A percentile compares a stretch with the other conserved stretches of the same genome.
Conservation (phyloP, 371 early-diverging fungal genomes). For the Mortierella sp. region DNA sequence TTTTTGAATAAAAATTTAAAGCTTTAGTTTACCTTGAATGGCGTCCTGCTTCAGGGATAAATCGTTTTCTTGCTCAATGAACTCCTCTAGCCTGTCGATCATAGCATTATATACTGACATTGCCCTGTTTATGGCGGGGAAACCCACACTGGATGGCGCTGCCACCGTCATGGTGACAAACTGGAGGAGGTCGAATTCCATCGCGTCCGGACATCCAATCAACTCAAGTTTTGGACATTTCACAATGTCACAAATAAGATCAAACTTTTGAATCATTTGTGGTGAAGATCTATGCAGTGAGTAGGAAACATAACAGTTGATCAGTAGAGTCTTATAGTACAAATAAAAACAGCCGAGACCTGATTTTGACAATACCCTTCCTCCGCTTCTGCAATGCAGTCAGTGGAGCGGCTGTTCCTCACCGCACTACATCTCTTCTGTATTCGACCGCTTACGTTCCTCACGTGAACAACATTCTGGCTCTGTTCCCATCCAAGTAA, state of each 20-base stretch:
- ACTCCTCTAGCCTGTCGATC: conserved; percentile 18
- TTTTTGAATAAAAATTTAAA: conserved; percentile 22
- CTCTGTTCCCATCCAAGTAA: background rate
- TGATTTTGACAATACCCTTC: conserved; percentile 37
- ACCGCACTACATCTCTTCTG: no score
- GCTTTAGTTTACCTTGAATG: background rate
- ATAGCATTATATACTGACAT: conserved; percentile 23
- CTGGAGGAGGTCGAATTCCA: conserved; percentile 32
- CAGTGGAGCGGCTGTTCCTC: background rate
- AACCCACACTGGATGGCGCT: conserved; percentile 13
- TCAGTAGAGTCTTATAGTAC: background rate
- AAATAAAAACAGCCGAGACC: background rate
- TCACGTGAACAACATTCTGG: no score
- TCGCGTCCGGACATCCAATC: conserved; percentile 22
- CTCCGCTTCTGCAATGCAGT: conserved; percentile 15
- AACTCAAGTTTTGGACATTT: conserved; percentile 22
- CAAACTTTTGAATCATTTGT: conserved; percentile 21
- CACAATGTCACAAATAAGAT: conserved; percentile 18
- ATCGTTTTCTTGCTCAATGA: conserved; percentile 2
- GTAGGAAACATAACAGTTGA: background rate
- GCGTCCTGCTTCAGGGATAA: background rate
- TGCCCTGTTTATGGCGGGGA: conserved; percentile 24
- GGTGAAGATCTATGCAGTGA: conserved; percentile 22
- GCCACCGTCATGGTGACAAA: conserved; percentile 9
- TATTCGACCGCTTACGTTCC: no score